Conservation (phyloP, 768 basidiomycete species). For the Chalciporus sphaerocephalus region DNA sequence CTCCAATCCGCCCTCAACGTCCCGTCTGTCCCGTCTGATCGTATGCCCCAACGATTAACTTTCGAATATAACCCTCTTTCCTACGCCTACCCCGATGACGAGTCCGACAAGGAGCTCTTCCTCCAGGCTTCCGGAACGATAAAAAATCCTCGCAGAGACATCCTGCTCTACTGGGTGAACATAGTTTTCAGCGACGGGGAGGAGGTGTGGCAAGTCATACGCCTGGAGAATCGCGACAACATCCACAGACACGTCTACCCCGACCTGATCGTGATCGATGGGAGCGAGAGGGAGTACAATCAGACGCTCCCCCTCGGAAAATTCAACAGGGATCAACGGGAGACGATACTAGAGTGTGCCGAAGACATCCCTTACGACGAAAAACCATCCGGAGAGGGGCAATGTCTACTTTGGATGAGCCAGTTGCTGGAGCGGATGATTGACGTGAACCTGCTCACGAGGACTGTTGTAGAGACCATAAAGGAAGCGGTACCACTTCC, state of each 20-base stretch:
- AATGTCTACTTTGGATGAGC: constrained; percentile 17
- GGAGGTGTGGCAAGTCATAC: constrained; percentile 28
- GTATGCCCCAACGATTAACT: constrained; percentile 13
- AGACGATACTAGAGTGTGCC: constrained; percentile 23
- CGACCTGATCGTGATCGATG: constrained; percentile 25
- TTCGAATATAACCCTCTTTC: constrained; percentile 22
- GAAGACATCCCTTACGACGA: constrained; percentile 22
- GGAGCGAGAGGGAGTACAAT: constrained; percentile 5
- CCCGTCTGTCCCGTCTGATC: background rate
- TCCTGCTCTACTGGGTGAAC: constrained; percentile 28
- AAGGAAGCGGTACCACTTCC: constrained; percentile 10
- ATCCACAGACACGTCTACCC: constrained; percentile 24
- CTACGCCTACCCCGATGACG: constrained; percentile 21
- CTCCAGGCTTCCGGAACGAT: constrained; percentile 15
- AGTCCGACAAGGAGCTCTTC: constrained; percentile 23
- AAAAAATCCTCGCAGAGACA: constrained; percentile 4
- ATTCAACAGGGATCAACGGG: constrained; percentile 24
- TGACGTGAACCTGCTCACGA: constrained; percentile 10
- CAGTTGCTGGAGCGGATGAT: constrained; percentile 17
- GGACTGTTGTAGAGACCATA: constrained; percentile 8
- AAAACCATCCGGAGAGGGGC: constrained; percentile 1
- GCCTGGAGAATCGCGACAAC: constrained; percentile 15
- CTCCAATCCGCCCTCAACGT: background rate
- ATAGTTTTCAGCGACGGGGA: constrained; percentile 18
- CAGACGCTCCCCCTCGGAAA: constrained; percentile 14